phyloP scores from a whole-genome alignment of 2,329 filamentous ascomycete genomes.

The Davidsoniella neocaledoniae region DNA sequence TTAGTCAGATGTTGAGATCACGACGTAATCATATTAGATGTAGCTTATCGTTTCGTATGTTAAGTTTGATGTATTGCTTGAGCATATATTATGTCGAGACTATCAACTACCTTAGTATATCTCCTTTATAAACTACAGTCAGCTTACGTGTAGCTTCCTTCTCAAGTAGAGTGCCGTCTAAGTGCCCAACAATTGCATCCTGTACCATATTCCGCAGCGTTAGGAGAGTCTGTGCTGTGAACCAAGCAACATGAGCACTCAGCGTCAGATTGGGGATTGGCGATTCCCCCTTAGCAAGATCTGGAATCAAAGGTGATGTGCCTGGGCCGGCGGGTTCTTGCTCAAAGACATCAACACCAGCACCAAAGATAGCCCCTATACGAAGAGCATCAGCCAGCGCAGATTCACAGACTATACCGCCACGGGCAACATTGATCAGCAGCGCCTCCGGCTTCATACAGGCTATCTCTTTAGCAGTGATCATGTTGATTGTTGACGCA shows the following conservation, averaged over 20 bases:
- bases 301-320: slow-evolving; percentile 9
- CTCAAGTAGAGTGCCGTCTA: slow-evolving; percentile 2
- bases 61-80: too few species aligned
- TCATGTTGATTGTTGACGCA: slow-evolving; percentile 14
- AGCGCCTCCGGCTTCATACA: slow-evolving; percentile 17
- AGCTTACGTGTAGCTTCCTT: background rate
- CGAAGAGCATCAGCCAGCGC: slow-evolving; percentile 20
- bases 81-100: background rate
- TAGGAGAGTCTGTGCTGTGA: slow-evolving; percentile 2
- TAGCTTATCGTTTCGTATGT: too few species aligned
- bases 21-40: too few species aligned
- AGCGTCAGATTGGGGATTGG: slow-evolving; percentile 6
- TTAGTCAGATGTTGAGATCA: too few species aligned
- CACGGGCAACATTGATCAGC: slow-evolving; percentile 19
- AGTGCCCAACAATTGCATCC: slow-evolving; percentile 1
- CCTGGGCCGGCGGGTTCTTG: slow-evolving; percentile 15
- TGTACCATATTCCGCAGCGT: slow-evolving; percentile 3
- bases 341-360: slow-evolving; percentile 22
- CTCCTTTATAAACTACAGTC: slow-evolving; percentile 5
- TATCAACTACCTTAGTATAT: background rate
- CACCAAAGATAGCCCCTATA: slow-evolving; percentile 19
- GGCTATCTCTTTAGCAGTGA: slow-evolving; percentile 14
- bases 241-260: slow-evolving; percentile 9
- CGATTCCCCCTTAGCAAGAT: background rate
- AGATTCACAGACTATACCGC: slow-evolving; percentile 22